Base-by-base conservation (phyloP, 1,284 basidiomycete genomes). In the Trametes polyzona region DNA sequence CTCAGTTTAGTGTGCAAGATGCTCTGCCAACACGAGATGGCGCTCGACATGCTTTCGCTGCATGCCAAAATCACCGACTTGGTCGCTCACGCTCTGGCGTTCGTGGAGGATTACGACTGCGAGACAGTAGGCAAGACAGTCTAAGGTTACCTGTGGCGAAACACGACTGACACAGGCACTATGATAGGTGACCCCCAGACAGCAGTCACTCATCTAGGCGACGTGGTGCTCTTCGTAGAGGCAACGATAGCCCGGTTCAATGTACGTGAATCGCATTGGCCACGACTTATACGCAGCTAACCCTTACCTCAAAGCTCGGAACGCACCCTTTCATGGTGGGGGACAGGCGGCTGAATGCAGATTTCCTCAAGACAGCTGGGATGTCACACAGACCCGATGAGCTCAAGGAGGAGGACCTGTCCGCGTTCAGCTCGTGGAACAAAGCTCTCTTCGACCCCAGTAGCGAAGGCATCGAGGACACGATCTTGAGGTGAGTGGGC, bases 391-490 rank as follows among this genome's bases (percentile, higher is more conserved):
- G 75, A 9, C 39, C 71, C 0, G 77, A 79, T 14, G 75, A 76
- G 21, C 69, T 86, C 5, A 72, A 77, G 12, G 68, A 65, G 12
- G 83, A 86, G 44, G 84, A 89, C 42, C 63, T 71, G 11, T 63
- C 60, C 12, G 79, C 83, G 6, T 83, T 87, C 61, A 69, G 73
- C 27, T 75, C 77, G 3, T 93, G 90, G 90, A 83, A 80, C 59
- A 91, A 90, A 65, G 85, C 88, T 0, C 74, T 92, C 17, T 93
- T 93, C 68, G 88, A 90, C 66, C 83, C 76, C 47, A 82, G 76
- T 52, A 91, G 84, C 59, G 90, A 92, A 69, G 90, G 90, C 2
- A 92, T 93, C 26, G 90, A 91, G 60, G 90, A 93, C 66, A 83
- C 81, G 9, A 88, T 92, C 53, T 75, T 93, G 17, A 78, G 91